These are phyloP conservation scores for Harringtonia aguacate DNA, from an alignment of 2,329 filamentous ascomycete species.

Conservation along the genomic window DNA sequence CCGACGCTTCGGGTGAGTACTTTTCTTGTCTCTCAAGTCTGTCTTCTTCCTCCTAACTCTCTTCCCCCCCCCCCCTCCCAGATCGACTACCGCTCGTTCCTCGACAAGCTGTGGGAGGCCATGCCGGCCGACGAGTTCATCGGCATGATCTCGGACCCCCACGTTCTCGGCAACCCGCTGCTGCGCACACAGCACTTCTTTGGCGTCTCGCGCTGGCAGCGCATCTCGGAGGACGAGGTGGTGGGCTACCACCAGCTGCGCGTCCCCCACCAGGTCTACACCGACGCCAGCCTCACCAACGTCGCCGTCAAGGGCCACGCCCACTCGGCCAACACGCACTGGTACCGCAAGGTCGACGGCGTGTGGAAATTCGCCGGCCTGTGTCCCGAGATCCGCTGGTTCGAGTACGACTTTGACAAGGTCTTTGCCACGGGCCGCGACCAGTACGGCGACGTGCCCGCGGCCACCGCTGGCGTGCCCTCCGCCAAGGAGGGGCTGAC, in stretches of 20 bases:
- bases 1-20: constrained; percentile 39
- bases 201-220: constrained; percentile 47
- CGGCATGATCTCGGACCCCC: constrained; percentile 43
- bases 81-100: constrained; percentile 61
- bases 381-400: constrained; percentile 43
- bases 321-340: constrained; percentile 46
- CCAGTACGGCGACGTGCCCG: constrained; percentile 6
- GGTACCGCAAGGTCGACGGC: constrained; percentile 46
- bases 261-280: constrained; percentile 52
- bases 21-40: not conserved
- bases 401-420: constrained; percentile 40
- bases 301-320: constrained; percentile 50
- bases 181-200: constrained; percentile 57
- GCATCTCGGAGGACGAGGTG: constrained; percentile 45
- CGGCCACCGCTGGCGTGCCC: not conserved
- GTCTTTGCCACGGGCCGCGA: constrained; percentile 15
- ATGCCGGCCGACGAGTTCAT: constrained; percentile 54
- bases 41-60: not conserved
- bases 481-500: not conserved
- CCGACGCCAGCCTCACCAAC: constrained; percentile 22
- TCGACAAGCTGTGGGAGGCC: constrained; percentile 47
- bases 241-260: constrained; percentile 51
- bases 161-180: constrained; percentile 49
- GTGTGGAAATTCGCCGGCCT: constrained; percentile 52
- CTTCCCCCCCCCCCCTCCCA: constrained; percentile 19